Percentiles rank a stretch among this genome's conserved stretches.
These are phyloP conservation scores for Cyberlindnera misumaiensis DNA, from an alignment of 805 yeast genomes.

Conservation along the genomic window DNA sequence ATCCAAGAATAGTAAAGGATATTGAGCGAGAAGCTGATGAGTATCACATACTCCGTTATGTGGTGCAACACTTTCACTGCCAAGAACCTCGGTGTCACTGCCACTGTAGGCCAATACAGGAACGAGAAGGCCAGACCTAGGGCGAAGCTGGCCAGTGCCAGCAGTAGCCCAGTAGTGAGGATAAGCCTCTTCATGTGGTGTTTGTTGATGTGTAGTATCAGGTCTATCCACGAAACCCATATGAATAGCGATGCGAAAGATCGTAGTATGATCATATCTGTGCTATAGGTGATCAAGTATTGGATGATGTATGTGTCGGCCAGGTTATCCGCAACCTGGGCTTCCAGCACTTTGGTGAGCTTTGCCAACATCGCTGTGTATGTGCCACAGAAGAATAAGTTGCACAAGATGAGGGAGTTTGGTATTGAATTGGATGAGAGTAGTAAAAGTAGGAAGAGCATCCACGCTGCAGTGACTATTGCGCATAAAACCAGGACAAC, in stretches of 20 bases:
- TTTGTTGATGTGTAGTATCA: slow-evolving; percentile 33
- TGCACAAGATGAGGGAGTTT: slow-evolving; percentile 46
- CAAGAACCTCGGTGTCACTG: not conserved
- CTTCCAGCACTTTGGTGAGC: slow-evolving; percentile 37
- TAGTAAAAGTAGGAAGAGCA: slow-evolving; percentile 51
- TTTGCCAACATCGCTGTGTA: slow-evolving; percentile 44
- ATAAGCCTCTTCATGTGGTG: slow-evolving; percentile 25
- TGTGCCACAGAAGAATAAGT: slow-evolving; percentile 48
- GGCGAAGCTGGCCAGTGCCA: slow-evolving; percentile 26
- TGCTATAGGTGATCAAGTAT: slow-evolving; percentile 29
- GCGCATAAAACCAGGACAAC: slow-evolving; percentile 48
- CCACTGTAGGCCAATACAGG: slow-evolving; percentile 7
- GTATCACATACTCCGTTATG: slow-evolving; percentile 24
- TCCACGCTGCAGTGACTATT: slow-evolving; percentile 61
- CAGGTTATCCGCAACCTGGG: slow-evolving; percentile 46
- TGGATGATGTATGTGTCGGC: slow-evolving; percentile 44
- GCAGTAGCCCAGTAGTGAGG: slow-evolving; percentile 25
- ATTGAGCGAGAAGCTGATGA: slow-evolving; percentile 25
- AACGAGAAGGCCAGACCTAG: slow-evolving; percentile 19
- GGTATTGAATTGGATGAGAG: slow-evolving; percentile 56
- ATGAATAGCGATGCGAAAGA: slow-evolving; percentile 38
- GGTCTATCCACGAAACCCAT: slow-evolving; percentile 50
- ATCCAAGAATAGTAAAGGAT: slow-evolving; percentile 32
- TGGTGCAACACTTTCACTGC: slow-evolving; percentile 26
- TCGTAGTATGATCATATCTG: slow-evolving; percentile 32